These are phyloP conservation scores for Diaporthe longicolla DNA, from an alignment of 2,329 filamentous ascomycete genomes.

Conservation along the genomic window DNA sequence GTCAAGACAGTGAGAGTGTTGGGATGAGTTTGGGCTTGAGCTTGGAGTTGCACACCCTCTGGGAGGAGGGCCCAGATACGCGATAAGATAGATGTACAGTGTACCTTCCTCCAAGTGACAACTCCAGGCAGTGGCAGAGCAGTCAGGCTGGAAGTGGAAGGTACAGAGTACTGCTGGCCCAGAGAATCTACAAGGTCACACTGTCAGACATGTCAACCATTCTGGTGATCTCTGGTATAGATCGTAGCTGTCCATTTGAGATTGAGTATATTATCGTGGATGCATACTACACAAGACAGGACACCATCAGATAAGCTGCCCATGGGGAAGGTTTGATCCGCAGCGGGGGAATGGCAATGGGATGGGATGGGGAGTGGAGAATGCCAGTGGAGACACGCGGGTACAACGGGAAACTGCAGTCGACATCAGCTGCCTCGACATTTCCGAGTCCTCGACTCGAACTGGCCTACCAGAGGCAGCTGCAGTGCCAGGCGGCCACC, in stretches of 20 bases:
- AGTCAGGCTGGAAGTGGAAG: neutral
- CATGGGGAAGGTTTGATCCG: slow-evolving; percentile 22
- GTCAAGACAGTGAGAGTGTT: neutral
- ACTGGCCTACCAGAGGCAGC: neutral
- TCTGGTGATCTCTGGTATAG: neutral
- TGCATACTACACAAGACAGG: neutral
- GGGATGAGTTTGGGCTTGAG: neutral
- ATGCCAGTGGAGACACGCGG: neutral
- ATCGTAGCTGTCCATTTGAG: neutral
- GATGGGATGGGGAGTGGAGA: neutral
- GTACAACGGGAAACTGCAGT: neutral
- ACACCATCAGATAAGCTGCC: slow-evolving; percentile 12
- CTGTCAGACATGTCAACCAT: too few species aligned
- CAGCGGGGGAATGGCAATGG: neutral
- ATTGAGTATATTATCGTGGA: neutral
- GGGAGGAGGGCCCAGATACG: neutral
- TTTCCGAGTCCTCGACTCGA: neutral
- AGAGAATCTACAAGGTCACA: neutral
- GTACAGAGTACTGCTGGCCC: neutral
- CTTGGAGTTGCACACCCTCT: too few species aligned
- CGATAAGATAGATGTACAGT: neutral
- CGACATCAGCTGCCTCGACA: neutral
- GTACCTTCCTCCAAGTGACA: neutral
- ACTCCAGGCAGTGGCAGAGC: slow-evolving; percentile 4
- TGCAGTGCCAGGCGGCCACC: too few species aligned